Evolutionary conservation across 768 basidiomycete species (phyloP).

Genomic region (Hypsizygus marmoreus): DNA sequence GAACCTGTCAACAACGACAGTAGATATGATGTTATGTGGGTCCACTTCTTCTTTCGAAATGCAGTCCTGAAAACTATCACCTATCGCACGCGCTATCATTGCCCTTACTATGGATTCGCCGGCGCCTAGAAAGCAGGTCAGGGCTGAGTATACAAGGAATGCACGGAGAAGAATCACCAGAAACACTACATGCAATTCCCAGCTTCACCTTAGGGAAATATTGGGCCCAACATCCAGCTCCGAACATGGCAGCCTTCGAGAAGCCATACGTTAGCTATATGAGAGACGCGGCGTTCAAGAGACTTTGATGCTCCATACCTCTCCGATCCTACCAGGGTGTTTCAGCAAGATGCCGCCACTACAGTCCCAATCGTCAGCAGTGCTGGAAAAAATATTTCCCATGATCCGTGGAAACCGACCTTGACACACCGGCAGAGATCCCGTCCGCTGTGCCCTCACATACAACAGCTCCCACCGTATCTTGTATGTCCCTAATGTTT

Average conservation of each 20-base stretch:
- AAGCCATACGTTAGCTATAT: not conserved
- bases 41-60: constrained; percentile 39
- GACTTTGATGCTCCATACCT: constrained; percentile 42
- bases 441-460: constrained; percentile 45
- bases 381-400: too few species aligned
- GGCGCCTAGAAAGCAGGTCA: constrained; percentile 44
- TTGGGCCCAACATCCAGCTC: constrained; percentile 78
- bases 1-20: constrained; percentile 48
- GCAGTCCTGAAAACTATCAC: constrained; percentile 39
- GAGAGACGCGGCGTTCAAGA: not conserved
- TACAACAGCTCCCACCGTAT: constrained; percentile 82
- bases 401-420: constrained; percentile 37
- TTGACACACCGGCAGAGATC: constrained; percentile 76
- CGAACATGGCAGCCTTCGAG: constrained; percentile 71
- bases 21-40: constrained; percentile 54
- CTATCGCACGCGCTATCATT: constrained; percentile 56
- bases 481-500: constrained; percentile 50
- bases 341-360: constrained; percentile 85
- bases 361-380: not conserved
- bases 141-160: not conserved
- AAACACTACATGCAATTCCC: constrained; percentile 70
- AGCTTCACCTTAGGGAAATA: constrained; percentile 20
- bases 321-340: constrained; percentile 71
- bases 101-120: constrained; percentile 71
- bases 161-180: constrained; percentile 41